Base-by-base conservation (phyloP, 2,329 filamentous ascomycete species). In the Venturia carpophila region DNA sequence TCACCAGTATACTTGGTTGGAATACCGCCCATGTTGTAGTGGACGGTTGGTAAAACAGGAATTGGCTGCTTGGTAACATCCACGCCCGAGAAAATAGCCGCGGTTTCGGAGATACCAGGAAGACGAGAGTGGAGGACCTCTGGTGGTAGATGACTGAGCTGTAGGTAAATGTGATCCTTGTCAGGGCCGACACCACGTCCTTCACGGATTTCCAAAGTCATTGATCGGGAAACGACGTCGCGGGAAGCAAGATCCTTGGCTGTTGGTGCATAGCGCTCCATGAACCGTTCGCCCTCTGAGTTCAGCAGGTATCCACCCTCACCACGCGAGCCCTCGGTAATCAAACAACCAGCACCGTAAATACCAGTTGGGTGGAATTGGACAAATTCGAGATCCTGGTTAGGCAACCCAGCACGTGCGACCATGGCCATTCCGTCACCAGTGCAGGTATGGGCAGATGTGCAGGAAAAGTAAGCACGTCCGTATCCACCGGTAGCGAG, bases 11-110 rank as follows among this genome's bases (percentile, higher is more conserved):
- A 97, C 74, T 91, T 91, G 70, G 94, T 97, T 63, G 93, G 93
- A 71, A 99, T 97, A 84, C 94, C 93, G 79, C 93, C 93, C 94
- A 97, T 99, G 85, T 97, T 97, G 85, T 99, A 99, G 84, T 99
- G 92, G 70, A 97, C 93, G 56, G 93, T 97, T 66, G 93, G 93
- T 68, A 97, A 84, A 70, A 97, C 93, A 68, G 93, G 93, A 71
- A 97, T 97, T 69, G 93, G 93, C 80, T 97, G 90, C 83, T 96
- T 97, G 75, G 87, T 89, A 71, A 99, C 93, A 77, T 99, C 94
- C 72, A 99, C 92, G 80, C 94, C 93, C 67, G 93, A 85, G 79
- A 99, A 99, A 74, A 97, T 97, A 71, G 91, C 92, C 64, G 93
- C 94, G 42, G 94, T 99, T 83, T 99, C 94, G 47, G 93, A 97